Evolutionary conservation across 2,329 filamentous ascomycete genomes (phyloP), one percentile per base, ranked within the genome.

Genomic region (Xylaria arbuscula): DNA sequence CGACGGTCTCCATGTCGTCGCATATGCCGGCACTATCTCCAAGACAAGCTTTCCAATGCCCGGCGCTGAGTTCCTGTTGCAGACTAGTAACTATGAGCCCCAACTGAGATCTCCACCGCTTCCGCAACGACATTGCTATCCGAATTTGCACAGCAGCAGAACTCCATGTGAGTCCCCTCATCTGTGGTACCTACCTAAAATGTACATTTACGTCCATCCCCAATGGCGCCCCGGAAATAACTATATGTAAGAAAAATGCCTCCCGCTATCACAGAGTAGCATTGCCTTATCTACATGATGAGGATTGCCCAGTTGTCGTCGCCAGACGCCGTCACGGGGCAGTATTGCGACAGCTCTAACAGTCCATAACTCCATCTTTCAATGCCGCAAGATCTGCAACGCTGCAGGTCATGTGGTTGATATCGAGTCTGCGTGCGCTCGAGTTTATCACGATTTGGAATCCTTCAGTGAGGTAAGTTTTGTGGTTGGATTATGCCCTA

Each of bases 1-100:
- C 22, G 32, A 22, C 19, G 51, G 57, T 51, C 57, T 59, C 57
- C 57, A 60, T 60, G 32, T 60, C 34, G 45, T 51, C 13, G 34
- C 47, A 51, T 51, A 60, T 51, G 4, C 57, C 57, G 45, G 57
- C 34, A 40, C 13, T 17, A 60, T 32, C 9, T 34, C 34, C 1
- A n/a, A 51, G 57, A 60, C 47, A 60, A 60, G 57, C 47, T 51
- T 51, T 51, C 45, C 11, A 5, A 50, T n/a, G 47, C 19, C 40
- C 32, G 57, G 57, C n/a, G 19, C 57, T 15, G 19, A n/a, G 45
- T 51, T 51, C 28, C 57, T 51, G 3, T 47, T 51, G 19, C 19
- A 60, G 57, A 6, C 47, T 51, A 60, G 57, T 34, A 11, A 19
- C 42, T 34, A 48, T 22, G 22, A 2, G 28, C 28, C 28, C 28